Conservation (phyloP, 2,329 filamentous ascomycete genomes). For the Colletotrichum spinosum region DNA sequence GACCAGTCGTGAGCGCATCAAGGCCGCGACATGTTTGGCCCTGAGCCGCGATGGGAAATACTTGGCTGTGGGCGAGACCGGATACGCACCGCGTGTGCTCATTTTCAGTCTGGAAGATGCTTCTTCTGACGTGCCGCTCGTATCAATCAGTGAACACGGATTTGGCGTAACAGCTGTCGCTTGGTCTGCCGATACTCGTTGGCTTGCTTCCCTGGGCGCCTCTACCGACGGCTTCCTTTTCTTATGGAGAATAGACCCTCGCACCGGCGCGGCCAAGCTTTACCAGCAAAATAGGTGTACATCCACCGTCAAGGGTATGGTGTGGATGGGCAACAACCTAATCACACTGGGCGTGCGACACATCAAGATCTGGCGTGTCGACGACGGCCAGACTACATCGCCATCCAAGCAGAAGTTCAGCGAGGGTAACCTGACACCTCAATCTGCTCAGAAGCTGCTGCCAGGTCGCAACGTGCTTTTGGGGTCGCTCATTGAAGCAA, state of each 20-base stretch:
- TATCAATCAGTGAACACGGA: constrained; percentile 88
- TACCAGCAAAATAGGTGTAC: constrained; percentile 93
- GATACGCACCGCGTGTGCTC: constrained; percentile 90
- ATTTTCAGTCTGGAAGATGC: constrained; percentile 88
- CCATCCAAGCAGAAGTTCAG: constrained; percentile 72
- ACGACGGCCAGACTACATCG: constrained; percentile 71
- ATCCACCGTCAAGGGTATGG: constrained; percentile 84
- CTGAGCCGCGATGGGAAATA: constrained; percentile 89
- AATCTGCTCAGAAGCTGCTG: constrained; percentile 73
- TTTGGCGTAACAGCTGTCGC: constrained; percentile 90
- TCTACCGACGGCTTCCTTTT: constrained; percentile 95
- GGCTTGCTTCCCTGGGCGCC: constrained; percentile 87
- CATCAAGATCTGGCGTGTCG: constrained; percentile 92
- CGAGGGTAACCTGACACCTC: constrained; percentile 38
- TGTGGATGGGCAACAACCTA: constrained; percentile 87
- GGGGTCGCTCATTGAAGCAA: constrained; percentile 83
- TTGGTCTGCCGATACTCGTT: constrained; percentile 89
- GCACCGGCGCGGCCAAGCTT: constrained; percentile 81
- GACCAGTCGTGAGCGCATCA: constrained; percentile 92
- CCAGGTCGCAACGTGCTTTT: constrained; percentile 89
- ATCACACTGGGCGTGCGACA: constrained; percentile 91
- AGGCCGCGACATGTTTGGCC: constrained; percentile 90
- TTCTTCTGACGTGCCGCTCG: constrained; percentile 83
- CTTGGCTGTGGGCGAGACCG: constrained; percentile 93
- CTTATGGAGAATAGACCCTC: constrained; percentile 88